Conservation (phyloP, 441 rosid genomes). For the Capsella rubella region DNA sequence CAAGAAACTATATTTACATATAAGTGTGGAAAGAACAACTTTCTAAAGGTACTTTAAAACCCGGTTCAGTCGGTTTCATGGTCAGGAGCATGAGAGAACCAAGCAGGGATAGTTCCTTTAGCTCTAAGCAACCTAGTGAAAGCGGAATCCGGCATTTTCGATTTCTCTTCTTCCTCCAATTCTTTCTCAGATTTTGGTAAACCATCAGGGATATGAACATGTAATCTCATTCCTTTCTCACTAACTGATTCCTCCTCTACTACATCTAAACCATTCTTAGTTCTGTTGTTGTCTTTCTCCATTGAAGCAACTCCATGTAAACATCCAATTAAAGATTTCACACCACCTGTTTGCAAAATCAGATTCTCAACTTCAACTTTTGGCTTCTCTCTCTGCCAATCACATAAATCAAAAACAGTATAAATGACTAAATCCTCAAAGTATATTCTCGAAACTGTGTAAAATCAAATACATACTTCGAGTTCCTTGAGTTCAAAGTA, state of each 20-base stretch:
- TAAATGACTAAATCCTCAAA: neutral
- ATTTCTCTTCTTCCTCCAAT: slow-evolving; percentile 78
- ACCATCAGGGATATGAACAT: slow-evolving; percentile 70
- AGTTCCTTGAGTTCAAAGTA: slow-evolving; percentile 83
- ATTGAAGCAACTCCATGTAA: slow-evolving; percentile 62
- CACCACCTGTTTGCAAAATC: slow-evolving; percentile 64
- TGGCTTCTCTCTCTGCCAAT: slow-evolving; percentile 56
- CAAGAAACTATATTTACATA: slow-evolving; percentile 39
- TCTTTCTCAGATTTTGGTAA: slow-evolving; percentile 73
- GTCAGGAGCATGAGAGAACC: slow-evolving; percentile 78
- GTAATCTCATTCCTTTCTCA: slow-evolving; percentile 40
- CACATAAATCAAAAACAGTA: slow-evolving; percentile 4
- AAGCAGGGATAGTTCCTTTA: slow-evolving; percentile 67
- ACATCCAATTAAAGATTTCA: slow-evolving; percentile 67
- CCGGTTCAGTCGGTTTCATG: slow-evolving; percentile 62
- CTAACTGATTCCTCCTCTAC: slow-evolving; percentile 29
- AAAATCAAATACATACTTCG: slow-evolving; percentile 52
- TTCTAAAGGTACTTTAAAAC: slow-evolving; percentile 2
- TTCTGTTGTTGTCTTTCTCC: slow-evolving; percentile 41
- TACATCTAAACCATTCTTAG: slow-evolving; percentile 30
- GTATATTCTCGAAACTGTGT: neutral
- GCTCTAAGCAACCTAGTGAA: slow-evolving; percentile 69
- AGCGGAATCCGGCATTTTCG: slow-evolving; percentile 77
- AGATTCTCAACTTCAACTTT: slow-evolving; percentile 69
- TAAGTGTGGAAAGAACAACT: slow-evolving; percentile 13